Evolutionary conservation across 371 early-diverging fungal species (phyloP).

Genomic region (Capillidium heterosporum): DNA sequence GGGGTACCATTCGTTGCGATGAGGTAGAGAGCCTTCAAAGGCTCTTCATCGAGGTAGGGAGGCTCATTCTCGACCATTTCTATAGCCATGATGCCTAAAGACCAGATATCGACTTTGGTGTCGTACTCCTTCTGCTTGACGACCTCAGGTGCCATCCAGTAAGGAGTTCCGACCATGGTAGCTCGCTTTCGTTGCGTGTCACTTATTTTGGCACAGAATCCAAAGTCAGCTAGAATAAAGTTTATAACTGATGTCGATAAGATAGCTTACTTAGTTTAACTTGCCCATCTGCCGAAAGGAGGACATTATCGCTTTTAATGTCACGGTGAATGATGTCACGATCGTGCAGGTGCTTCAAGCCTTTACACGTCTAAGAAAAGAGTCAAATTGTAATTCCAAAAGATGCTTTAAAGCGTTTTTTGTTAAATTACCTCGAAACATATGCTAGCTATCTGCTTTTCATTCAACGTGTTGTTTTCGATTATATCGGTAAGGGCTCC

Average conservation of each 20-base stretch:
- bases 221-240: conserved; percentile 49
- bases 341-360: conserved; percentile 79
- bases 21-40: conserved; percentile 83
- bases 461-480: conserved; percentile 77
- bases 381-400: background rate
- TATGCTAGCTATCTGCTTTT: conserved; percentile 82
- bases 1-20: conserved; percentile 97
- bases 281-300: conserved; percentile 66
- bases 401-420: background rate
- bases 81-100: conserved; percentile 87
- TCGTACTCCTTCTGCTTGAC: conserved; percentile 84
- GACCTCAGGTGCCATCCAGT: conserved; percentile 89
- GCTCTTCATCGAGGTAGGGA: conserved; percentile 91
- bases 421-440: conserved; percentile 46
- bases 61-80: conserved; percentile 97
- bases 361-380: conserved; percentile 40
- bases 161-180: conserved; percentile 94
- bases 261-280: conserved; percentile 72
- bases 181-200: conserved; percentile 73
- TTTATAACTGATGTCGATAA: background rate
- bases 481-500: conserved; percentile 94
- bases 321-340: conserved; percentile 92
- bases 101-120: conserved; percentile 84
- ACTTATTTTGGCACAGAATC: conserved; percentile 86
- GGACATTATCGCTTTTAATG: conserved; percentile 90